Conservation (phyloP, 148 eudicot genomes). For the Drosera capensis region DNA sequence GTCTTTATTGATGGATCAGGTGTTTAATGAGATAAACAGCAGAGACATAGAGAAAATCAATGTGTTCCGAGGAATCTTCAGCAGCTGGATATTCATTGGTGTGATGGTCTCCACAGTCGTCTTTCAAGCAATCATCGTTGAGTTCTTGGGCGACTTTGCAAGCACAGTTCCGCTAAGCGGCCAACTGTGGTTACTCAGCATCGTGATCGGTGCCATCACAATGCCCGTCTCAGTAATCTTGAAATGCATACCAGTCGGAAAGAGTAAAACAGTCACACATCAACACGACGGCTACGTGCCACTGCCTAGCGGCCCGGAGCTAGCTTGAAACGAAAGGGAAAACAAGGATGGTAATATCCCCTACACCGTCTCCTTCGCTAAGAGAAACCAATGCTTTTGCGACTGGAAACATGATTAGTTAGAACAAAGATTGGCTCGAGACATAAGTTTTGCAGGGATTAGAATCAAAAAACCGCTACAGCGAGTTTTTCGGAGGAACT, state of each 20-base stretch:
- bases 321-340: constrained; percentile 18
- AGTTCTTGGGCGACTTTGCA: constrained; percentile 78
- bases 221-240: constrained; percentile 61
- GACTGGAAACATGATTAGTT: too few species aligned
- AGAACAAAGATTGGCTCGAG: too few species aligned
- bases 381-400: not conserved
- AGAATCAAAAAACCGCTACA: too few species aligned
- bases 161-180: constrained; percentile 86
- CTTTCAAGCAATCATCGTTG: constrained; percentile 75
- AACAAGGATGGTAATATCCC: not conserved
- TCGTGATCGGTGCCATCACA: constrained; percentile 50
- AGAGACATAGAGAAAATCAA: constrained; percentile 91
- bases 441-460: too few species aligned
- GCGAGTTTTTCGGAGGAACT: too few species aligned
- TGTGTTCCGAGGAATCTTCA: constrained; percentile 60
- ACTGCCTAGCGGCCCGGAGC: constrained; percentile 51
- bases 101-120: constrained; percentile 53
- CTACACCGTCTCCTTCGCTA: not conserved
- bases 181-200: constrained; percentile 70
- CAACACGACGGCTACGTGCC: constrained; percentile 55
- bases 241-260: constrained; percentile 83
- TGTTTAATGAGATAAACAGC: constrained; percentile 92
- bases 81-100: constrained; percentile 64
- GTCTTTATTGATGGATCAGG: constrained; percentile 19
- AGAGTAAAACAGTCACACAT: constrained; percentile 9